Evolutionary conservation across 1,284 basidiomycete species (phyloP), one percentile per base, ranked within the genome.

Genomic region (Irpex lacteus): DNA sequence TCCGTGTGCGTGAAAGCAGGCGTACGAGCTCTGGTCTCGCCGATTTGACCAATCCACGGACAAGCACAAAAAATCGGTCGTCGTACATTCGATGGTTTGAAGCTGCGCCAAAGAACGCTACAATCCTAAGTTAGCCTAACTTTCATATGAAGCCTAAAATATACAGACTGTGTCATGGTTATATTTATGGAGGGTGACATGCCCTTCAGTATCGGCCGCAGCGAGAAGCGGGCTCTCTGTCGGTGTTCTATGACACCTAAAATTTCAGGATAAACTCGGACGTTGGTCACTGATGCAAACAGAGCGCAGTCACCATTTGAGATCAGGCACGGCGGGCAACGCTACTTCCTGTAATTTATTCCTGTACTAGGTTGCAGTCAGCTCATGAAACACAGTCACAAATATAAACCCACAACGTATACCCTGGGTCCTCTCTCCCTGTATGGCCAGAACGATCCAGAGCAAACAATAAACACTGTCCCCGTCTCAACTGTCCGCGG

Each of bases 31-130:
- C 56, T 76, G 74, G 19, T 65, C 73, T 60, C 83, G 80, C 7
- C 90, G 82, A 68, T 90, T 90, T 0, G 91, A 91, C 92, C 94
- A 97, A 74, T 96, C 95, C 21, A 97, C 78, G 2, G 95, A 96
- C 19, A 98, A 84, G 70, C 92, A 95, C 1, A 98, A 79, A 0
- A 82, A 82, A 15, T 87, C 82, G 0, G 82, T 73, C 0, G 85
- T 73, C 7, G 88, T 85, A 55, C 89, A 87, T 49, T 79, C 74
- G n/a, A 95, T 74, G 0, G 76, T 80, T 50, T 87, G 80, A 63
- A 68, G 74, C 65, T 75, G 75, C 87, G 88, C 37, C 63, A 62
- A 21, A 64, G 11, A 53, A 52, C 50, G 18, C 50, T 52, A 18
- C 19, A 18, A 18, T 52, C 2, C 15, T 9, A 52, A 52, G n/a